These are phyloP conservation scores for Hypocreales sp. DNA, from an alignment of 2,329 filamentous ascomycete species.

Conservation along the genomic window DNA sequence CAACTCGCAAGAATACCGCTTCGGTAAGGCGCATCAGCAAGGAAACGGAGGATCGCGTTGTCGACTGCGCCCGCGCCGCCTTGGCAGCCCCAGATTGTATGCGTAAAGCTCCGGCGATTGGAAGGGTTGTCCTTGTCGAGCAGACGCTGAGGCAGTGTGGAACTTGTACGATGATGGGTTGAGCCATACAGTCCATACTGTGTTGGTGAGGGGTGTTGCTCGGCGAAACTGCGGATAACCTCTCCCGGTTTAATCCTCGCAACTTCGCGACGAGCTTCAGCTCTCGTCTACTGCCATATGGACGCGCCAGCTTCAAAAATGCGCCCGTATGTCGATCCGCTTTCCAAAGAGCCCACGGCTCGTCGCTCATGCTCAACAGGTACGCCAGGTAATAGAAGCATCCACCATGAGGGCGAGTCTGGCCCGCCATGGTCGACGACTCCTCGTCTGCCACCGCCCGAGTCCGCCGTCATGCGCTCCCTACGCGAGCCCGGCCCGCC, in stretches of 20 bases:
- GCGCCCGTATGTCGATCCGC: too few relatives aligned
- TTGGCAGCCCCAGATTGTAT: too few relatives aligned
- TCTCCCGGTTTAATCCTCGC: too few relatives aligned
- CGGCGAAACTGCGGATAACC: neutral
- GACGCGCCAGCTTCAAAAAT: too few relatives aligned
- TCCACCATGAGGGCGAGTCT: slow-evolving; percentile 28
- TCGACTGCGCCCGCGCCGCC: too few relatives aligned
- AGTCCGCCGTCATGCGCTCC: slow-evolving; percentile 17
- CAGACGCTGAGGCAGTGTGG: slow-evolving; percentile 2
- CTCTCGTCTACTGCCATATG: too few relatives aligned
- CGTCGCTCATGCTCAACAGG: too few relatives aligned
- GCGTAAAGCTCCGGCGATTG: slow-evolving; percentile 2
- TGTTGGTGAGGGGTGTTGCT: too few relatives aligned
- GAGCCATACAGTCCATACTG: too few relatives aligned
- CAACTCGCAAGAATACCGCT: too few relatives aligned
- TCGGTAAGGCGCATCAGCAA: slow-evolving; percentile 1
- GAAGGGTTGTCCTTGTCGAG: slow-evolving; percentile 1
- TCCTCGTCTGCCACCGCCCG: slow-evolving; percentile 18
- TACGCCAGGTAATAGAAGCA: neutral
- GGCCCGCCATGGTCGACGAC: slow-evolving; percentile 27
- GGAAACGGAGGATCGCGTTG: slow-evolving; percentile 1
- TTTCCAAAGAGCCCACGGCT: too few relatives aligned
- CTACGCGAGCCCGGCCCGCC: slow-evolving; percentile 13
- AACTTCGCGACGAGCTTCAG: too few relatives aligned
- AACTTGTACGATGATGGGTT: slow-evolving; percentile 1